Evolutionary conservation across 78 protist species (phyloP).

Genomic region (Speleostelium caveatum): DNA sequence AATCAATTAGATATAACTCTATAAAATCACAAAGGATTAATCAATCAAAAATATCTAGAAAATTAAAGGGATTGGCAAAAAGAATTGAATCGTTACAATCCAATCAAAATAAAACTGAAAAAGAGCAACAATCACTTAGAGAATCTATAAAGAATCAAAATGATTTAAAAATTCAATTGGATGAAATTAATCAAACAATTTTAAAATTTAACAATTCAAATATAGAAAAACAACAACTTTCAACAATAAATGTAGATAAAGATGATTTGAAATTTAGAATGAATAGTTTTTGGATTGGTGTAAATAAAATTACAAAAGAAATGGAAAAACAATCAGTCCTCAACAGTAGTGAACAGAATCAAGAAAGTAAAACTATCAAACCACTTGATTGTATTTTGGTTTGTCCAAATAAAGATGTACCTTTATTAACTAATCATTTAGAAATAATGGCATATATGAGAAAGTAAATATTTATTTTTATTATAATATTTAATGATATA

Average conservation of each 20-base stretch:
- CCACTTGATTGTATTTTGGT: constrained; percentile 15
- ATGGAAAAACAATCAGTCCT: constrained; percentile 5
- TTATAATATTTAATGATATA: no score
- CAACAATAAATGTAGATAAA: neutral
- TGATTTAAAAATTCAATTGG: neutral
- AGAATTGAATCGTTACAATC: neutral
- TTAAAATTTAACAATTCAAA: no score
- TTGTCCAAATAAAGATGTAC: constrained; percentile 34
- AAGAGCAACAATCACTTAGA: neutral
- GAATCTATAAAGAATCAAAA: neutral
- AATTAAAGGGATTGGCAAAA: neutral
- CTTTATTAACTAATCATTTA: constrained; percentile 14
- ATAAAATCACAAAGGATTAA: neutral
- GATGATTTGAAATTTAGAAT: neutral
- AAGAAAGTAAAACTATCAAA: neutral
- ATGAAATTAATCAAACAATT: neutral
- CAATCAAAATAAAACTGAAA: neutral
- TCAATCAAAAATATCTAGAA: neutral
- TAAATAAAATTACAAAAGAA: constrained; percentile 37
- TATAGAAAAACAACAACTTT: neutral
- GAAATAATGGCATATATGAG: constrained; percentile 39
- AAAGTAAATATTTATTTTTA: no score
- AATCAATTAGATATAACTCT: neutral
- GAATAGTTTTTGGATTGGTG: constrained; percentile 33
- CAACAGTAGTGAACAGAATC: no score